A percentile compares a stretch with the other conserved stretches of the same genome.
Conservation (phyloP, 2,329 filamentous ascomycete species). For the Stachybotrys chartarum region DNA sequence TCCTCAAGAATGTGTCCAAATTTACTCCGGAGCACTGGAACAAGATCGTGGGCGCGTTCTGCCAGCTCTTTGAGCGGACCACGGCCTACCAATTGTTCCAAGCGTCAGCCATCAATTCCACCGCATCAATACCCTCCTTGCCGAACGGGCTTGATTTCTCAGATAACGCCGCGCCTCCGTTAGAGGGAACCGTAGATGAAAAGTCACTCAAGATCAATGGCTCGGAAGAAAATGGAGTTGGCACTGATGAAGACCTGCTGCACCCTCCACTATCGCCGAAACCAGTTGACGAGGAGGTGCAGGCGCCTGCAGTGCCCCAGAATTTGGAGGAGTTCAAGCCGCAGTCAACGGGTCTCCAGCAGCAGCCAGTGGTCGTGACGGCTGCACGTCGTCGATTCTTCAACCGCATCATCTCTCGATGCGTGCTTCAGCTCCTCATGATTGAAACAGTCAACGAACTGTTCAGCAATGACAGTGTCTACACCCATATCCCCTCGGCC, state of each 20-base stretch:
- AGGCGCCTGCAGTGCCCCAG: slow-evolving; percentile 26
- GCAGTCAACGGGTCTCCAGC: slow-evolving; percentile 60
- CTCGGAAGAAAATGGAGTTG: slow-evolving; percentile 27
- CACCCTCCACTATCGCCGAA: slow-evolving; percentile 16
- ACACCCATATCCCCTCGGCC: slow-evolving; percentile 81
- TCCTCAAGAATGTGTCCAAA: slow-evolving; percentile 92
- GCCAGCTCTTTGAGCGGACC: slow-evolving; percentile 88
- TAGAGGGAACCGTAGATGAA: slow-evolving; percentile 37
- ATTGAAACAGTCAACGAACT: slow-evolving; percentile 99
- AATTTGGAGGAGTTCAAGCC: slow-evolving; percentile 83
- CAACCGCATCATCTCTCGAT: slow-evolving; percentile 98
- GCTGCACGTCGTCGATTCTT: slow-evolving; percentile 91
- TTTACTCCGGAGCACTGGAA: slow-evolving; percentile 84
- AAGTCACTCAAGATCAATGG: slow-evolving; percentile 58
- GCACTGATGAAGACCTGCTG: slow-evolving; percentile 24
- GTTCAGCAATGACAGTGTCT: slow-evolving; percentile 95
- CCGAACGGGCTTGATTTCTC: slow-evolving; percentile 47
- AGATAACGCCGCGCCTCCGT: slow-evolving; percentile 23
- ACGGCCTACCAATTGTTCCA: slow-evolving; percentile 95
- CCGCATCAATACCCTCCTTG: slow-evolving; percentile 42
- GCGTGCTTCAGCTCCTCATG: slow-evolving; percentile 95
- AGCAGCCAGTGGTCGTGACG: slow-evolving; percentile 87
- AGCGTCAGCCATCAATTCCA: slow-evolving; percentile 55
- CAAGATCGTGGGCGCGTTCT: slow-evolving; percentile 92
- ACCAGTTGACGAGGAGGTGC: slow-evolving; percentile 26